phyloP scores from a whole-genome alignment of 176 grass and related monocot genomes.

The Dendrocalamus sinicus region DNA sequence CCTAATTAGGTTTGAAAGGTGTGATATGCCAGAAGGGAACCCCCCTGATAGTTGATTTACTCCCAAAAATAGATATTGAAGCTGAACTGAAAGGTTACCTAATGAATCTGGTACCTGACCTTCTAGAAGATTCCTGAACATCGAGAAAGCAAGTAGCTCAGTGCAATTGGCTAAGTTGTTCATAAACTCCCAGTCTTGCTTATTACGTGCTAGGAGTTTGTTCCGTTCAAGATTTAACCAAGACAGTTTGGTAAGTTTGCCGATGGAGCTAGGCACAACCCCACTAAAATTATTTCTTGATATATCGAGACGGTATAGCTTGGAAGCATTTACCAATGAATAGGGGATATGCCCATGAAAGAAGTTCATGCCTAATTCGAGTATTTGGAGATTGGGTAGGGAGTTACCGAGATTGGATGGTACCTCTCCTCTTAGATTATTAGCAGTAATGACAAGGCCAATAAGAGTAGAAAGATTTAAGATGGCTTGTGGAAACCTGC shows the following conservation, averaged over 20 bases:
- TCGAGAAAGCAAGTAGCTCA: neutral
- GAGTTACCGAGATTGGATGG: neutral
- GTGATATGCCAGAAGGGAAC: neutral
- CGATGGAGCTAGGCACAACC: neutral
- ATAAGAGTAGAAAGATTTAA: neutral
- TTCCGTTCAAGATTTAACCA: neutral
- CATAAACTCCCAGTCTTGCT: conserved; percentile 30
- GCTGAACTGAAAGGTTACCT: conserved; percentile 1
- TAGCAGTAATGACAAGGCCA: neutral
- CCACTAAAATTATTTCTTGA: neutral
- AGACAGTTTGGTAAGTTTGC: neutral
- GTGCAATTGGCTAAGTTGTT: conserved; percentile 18
- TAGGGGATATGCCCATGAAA: neutral
- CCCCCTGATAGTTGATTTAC: neutral
- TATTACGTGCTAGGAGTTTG: neutral
- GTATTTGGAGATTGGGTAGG: neutral
- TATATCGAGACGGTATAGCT: neutral
- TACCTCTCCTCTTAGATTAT: neutral
- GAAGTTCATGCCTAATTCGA: neutral
- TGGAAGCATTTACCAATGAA: neutral
- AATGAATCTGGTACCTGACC: neutral
- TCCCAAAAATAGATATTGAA: neutral
- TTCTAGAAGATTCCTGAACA: neutral
- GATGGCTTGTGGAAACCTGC: neutral
- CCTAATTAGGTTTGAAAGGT: neutral